Base-by-base conservation (phyloP, 148 eudicot genomes). In the Rhododendron vialii region DNA sequence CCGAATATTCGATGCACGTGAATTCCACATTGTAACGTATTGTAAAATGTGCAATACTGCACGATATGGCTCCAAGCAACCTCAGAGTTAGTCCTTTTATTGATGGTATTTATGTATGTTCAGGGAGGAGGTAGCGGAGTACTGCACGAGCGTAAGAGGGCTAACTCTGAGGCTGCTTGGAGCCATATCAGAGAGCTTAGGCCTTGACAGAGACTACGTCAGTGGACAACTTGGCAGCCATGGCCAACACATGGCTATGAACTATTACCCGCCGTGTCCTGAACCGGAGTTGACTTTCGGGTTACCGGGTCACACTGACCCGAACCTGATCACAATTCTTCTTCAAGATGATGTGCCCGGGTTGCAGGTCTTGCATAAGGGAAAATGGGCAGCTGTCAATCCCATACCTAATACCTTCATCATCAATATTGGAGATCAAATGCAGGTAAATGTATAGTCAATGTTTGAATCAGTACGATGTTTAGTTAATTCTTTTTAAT, bases 331-430 rank as follows among this genome's bases (percentile, higher is more conserved):
- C 83, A 87, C 88, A 1, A 30, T 83, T 28, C 86, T 87, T n/a
- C 88, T 83, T 43, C 88, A 87, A 50, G 88, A 87, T 15, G 86
- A 87, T 18, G 88, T 87, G 22, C 86, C 88, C 2, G 88, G 88
- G 11, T 67, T 87, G 83, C 88, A 87, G 75, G 85, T 87, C 7
- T 47, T 83, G 15, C 83, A 51, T 9, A 15, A 65, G 4, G 80
- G 82, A 24, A 83, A 83, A 22, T 87, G 88, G 88, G 22, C 83
- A 14, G 83, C 85, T 2, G 86, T 87, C 26, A 78, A 87, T 5
- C 88, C 85, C 26, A 83, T 83, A 38, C 86, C 88, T 8, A 65
- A 83, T 67, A 87, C 88, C 2, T 87, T 87, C 71, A 87, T 83
- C 24, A 38, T 87, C 69, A 83, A 87, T 65, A 87, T 83, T 4